Base-by-base conservation (phyloP, 2,329 filamentous ascomycete genomes). In the Ceratocystis albifundus region DNA sequence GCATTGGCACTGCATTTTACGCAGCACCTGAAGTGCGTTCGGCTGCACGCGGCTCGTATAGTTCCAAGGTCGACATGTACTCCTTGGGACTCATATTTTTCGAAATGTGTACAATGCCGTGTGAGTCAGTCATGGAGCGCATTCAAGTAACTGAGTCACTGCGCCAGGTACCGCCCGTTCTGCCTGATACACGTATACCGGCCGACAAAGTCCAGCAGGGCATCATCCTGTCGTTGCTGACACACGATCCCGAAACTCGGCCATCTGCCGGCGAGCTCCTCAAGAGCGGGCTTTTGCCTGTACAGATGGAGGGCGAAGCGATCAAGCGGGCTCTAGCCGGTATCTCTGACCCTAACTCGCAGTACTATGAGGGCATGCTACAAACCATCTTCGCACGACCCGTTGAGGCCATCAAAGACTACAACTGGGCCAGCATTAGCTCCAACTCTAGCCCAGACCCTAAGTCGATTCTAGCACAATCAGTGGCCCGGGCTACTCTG, bases 21-120 rank as follows among this genome's bases (percentile, higher is more conserved):
- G 89, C 96, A 66, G 94, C 94, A 0, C 94, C 94, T 0, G 94
- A 99, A 75, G 84, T 99, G 66, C 86, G 88, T 68, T 90, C 89
- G 1, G 83, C 83, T 4, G 86, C 86, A 4, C 82, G 82, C 41
- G 88, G 88, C 2, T 86, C 86, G 69, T 97, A 97, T 74, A 95
- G 89, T 68, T 87, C 90, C 67, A 97, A 96, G 75, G 92, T 97
- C 0, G 94, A 99, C 77, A 97, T 99, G 93, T 99, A 94, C 74
- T 96, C 93, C 0, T 80, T 99, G 53, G 94, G 94, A 0, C 89
- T 99, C 69, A 97, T 99, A 67, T 96, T 99, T 77, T 97, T 96
- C 71, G 94, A 99, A 75, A 99, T 99, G 94, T 95, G 89, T 72
- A 92, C 86, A 70, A 76, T 79, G 44, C 80, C 84, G 0, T 82